Evolutionary conservation across 352 stramenopile species (phyloP).

Genomic region (Globisporangium recalcitrans): DNA sequence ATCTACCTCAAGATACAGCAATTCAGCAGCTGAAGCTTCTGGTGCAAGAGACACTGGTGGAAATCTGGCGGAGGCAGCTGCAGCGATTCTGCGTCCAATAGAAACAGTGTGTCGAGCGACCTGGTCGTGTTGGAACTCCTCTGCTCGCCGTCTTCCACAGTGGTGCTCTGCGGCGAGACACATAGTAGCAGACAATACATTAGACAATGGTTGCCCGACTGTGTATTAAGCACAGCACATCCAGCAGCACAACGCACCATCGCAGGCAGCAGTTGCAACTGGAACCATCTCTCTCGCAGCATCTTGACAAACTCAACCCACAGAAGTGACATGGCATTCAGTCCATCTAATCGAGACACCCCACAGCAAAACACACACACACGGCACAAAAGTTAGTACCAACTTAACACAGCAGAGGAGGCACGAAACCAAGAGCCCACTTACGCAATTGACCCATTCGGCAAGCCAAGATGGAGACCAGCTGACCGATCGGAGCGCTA

Average conservation of each 20-base stretch:
- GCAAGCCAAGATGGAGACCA: conserved; percentile 61
- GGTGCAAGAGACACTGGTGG: conserved; percentile 66
- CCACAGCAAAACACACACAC: not conserved
- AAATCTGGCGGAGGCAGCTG: conserved; percentile 60
- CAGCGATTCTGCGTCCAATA: conserved; percentile 43
- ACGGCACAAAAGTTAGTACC: not conserved
- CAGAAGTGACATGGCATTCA: conserved; percentile 71
- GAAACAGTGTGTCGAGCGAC: conserved; percentile 46
- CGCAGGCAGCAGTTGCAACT: conserved; percentile 61
- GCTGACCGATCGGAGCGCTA: conserved; percentile 50
- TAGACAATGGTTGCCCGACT: not conserved
- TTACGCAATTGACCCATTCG: conserved; percentile 69
- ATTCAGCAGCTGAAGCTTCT: conserved; percentile 80
- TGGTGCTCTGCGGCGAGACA: conserved; percentile 40
- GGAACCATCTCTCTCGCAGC: conserved; percentile 62
- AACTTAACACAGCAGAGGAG: not conserved
- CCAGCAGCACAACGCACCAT: conserved; percentile 43
- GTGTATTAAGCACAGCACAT: too few species aligned
- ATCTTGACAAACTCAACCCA: conserved; percentile 84
- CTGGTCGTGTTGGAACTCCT: conserved; percentile 25
- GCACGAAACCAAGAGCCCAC: conserved; percentile 14
- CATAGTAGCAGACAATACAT: not conserved
- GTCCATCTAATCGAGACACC: conserved; percentile 32
- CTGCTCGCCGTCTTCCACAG: conserved; percentile 20
- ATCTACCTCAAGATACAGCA: conserved; percentile 62